Evolutionary conservation across 306 rosid genomes (phyloP), one percentile per base, ranked within the genome.

Genomic region (Arachis stenosperma): DNA sequence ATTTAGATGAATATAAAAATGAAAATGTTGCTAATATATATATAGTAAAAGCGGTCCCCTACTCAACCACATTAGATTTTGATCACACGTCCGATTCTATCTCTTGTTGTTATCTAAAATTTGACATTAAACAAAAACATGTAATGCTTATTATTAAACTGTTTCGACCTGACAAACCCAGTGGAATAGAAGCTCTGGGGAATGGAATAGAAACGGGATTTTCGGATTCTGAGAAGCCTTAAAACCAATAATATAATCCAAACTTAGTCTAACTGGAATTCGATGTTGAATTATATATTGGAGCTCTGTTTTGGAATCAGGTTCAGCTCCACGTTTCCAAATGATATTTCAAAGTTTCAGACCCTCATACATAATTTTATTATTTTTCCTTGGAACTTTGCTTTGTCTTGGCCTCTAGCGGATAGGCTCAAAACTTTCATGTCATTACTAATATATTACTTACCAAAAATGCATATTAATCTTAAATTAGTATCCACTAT

Each of bases 151-250:
- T 65, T 14, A 46, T 7, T 46, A 61, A 74, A 81, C 73, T 67
- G 70, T 14, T 80, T 78, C 48, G 69, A 61, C 73, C 97, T 88
- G 98, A 79, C 90, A 87, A 78, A 79, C 74, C 74, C 95, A 89
- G 96, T 90, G 89, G 99, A 95, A 91, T 95, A 95, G 99, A 95
- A 95, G 84, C 93, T 90, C 79, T 90, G 97, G 96, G 93, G 96
- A 95, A 95, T 90, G 98, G 99, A 95, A 95, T 95, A 90, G 99
- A 95, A 95, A 86, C 99, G 65, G 98, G 92, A 91, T 88, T 90
- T 88, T 84, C 79, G 84, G 84, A 90, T 88, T 87, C 80, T 84
- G 79, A 91, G 96, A 89, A 74, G 58, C 83, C 79, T 66, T 58
- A 40, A 81, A 13, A 13, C 56, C 57, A 52, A 79, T 87, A 71